Evolutionary conservation across 2,329 filamentous ascomycete species (phyloP), one percentile per base, ranked within the genome.

Genomic region (Calonectria pteridis): DNA sequence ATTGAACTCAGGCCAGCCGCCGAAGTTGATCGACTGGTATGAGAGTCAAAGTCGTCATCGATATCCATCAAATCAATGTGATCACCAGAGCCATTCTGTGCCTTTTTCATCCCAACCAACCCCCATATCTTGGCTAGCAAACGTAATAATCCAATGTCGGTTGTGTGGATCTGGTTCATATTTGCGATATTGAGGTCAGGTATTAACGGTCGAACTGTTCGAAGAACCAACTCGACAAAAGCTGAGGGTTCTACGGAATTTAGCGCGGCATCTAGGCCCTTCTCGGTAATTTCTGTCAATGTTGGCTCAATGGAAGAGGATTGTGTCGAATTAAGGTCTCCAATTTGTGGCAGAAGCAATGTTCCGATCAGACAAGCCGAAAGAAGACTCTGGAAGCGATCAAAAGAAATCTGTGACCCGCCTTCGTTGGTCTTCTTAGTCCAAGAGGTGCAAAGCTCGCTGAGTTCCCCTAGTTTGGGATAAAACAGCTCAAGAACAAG

Each of bases 1-100:
- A 91, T 80, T 20, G 88, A 80, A 26, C 83, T 78, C 1, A 76
- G 72, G 37, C 84, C 85, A 35, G 85, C 81, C 1, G 81, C 73
- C 20, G 83, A 81, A 63, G 85, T 87, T 31, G 82, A 84, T 29
- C 86, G 87, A 74, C 88, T 92, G 67, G 86, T 86, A 76, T 93
- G 91, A 0, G 91, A 91, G 50, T 91, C 89, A 69, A 93, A 92
- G 2, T 90, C 89, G 16, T 90, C 88, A 78, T 95, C 93, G 6
- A 95, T 79, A 69, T 94, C 92, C 91, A 94, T 93, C 7, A 87
- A 81, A 76, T 93, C 91, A 3, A 85, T 76, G 13, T 87, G 84
- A 5, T 86, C 58, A 78, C 81, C 58, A 85, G 77, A 37, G 78
- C 77, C 28, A 73, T 77, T 3, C 82, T 65, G 77, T 18, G 73